Evolutionary conservation across 345 rosid genomes (phyloP).

Genomic region (Raphanus sativus): DNA sequence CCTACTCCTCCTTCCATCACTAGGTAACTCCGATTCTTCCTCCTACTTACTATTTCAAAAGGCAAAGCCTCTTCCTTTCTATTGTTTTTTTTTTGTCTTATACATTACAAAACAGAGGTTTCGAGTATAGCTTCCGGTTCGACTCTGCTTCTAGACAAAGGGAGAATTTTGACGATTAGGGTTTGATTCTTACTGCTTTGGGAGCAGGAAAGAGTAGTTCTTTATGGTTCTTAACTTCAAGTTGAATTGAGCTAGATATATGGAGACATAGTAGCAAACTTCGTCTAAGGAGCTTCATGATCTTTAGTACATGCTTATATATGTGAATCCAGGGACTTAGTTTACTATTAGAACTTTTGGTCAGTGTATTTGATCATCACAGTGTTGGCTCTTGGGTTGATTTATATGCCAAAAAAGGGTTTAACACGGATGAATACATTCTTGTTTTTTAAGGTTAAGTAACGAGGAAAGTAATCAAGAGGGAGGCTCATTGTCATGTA

Average conservation of each 20-base stretch:
- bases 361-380: not conserved
- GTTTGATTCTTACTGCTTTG: not conserved
- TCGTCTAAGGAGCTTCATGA: not conserved
- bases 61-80: not conserved
- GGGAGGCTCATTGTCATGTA: slow-evolving; percentile 48
- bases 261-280: slow-evolving; percentile 12
- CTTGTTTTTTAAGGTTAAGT: slow-evolving; percentile 42
- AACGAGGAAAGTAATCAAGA: slow-evolving; percentile 63
- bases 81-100: not conserved
- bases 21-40: slow-evolving; percentile 42
- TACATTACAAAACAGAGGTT: not conserved
- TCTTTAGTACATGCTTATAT: not conserved
- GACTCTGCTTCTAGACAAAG: not conserved
- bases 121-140: not conserved
- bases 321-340: not conserved
- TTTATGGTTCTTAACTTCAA: not conserved
- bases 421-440: not conserved
- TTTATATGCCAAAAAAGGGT: not conserved
- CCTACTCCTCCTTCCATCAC: slow-evolving; percentile 45
- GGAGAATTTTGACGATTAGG: not conserved
- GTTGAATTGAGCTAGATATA: not conserved
- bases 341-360: not conserved
- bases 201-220: not conserved
- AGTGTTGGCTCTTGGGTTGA: not conserved
- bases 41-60: not conserved